phyloP scores from a whole-genome alignment of 768 basidiomycete genomes.

The Filobasidium wieringae region DNA sequence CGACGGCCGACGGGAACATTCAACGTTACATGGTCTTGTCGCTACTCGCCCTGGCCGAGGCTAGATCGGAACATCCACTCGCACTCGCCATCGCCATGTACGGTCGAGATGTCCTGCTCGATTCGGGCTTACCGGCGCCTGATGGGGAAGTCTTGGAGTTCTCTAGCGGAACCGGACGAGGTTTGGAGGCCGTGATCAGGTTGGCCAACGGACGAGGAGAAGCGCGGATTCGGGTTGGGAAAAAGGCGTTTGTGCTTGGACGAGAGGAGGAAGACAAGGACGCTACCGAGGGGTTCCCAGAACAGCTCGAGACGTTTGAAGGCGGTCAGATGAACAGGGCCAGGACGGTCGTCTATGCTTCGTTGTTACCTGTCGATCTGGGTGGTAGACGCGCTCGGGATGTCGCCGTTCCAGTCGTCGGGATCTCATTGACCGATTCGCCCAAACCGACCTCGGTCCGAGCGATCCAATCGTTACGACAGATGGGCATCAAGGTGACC shows the following conservation, averaged over 20 bases:
- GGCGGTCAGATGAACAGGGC: conserved; percentile 57
- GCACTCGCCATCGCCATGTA: conserved; percentile 82
- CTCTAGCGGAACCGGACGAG: conserved; percentile 78
- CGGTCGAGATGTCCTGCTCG: conserved; percentile 43
- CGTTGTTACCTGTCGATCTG: conserved; percentile 43
- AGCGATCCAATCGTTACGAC: conserved; percentile 65
- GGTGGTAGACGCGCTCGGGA: background rate
- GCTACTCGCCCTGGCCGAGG: conserved; percentile 75
- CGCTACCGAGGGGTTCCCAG: conserved; percentile 44
- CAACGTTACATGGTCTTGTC: conserved; percentile 49
- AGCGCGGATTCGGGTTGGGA: conserved; percentile 52
- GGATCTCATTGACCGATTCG: conserved; percentile 72
- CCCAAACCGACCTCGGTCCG: conserved; percentile 74
- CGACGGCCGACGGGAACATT: conserved; percentile 26
- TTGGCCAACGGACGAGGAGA: conserved; percentile 41
- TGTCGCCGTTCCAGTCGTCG: conserved; percentile 47
- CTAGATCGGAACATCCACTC: conserved; percentile 88
- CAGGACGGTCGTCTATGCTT: conserved; percentile 77
- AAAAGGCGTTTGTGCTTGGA: conserved; percentile 50
- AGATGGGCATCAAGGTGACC: conserved; percentile 82
- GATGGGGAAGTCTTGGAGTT: conserved; percentile 58
- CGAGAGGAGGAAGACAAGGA: background rate
- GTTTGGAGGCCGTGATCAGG: conserved; percentile 60
- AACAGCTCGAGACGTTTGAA: conserved; percentile 55
- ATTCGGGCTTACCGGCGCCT: conserved; percentile 41